Base-by-base conservation (phyloP, 2,329 filamentous ascomycete species). In the Sporothrix pallida region DNA sequence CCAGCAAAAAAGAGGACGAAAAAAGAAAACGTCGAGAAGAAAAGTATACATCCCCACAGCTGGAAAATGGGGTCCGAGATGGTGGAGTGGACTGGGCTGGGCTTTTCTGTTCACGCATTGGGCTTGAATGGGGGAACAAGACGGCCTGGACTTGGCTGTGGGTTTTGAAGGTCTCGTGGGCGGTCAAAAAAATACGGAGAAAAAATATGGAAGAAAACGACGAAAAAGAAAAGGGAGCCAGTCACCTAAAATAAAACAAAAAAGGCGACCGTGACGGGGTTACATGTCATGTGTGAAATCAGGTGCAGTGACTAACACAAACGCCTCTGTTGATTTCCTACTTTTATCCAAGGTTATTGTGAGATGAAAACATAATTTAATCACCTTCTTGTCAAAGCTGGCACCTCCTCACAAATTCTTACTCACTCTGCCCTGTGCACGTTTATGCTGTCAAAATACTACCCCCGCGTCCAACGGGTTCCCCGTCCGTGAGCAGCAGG, bases 41-140 rank as follows among this genome's bases (percentile, higher is more conserved):
- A n/a, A 52, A 13, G 46, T 52, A 46, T 12, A 48, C 48, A 37
- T n/a, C 46, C 46, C 65, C 65, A 52, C 62, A 68, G 65, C 65
- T 52, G 44, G 46, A 50, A 68, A 52, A 52, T 37, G 44, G 65
- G 44, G 65, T 6, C 65, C 23, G 65, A 68, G 65, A 68, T 37
- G 65, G 65, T 68, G 65, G 65, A 68, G 65, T 62, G 58, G 15
- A 23, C 58, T 60, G 17, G n/a, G n/a, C 52, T 56, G 52, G n/a
- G 1, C 31, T 3, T 37, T 37, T 37, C 31, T 37, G 31, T 37
- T 5, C 31, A 37, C 31, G 4, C 31, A 37, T 37, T 58, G 54
- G 54, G 52, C 13, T 50, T 52, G 50, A 26, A 62, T 2, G 62
- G 42, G 20, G 60, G 31, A 12, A 12, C 12, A 13, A 17, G 13